Evolutionary conservation across 73 alveolate species (phyloP).

Genomic region (Symbiodinium pilosum): DNA sequence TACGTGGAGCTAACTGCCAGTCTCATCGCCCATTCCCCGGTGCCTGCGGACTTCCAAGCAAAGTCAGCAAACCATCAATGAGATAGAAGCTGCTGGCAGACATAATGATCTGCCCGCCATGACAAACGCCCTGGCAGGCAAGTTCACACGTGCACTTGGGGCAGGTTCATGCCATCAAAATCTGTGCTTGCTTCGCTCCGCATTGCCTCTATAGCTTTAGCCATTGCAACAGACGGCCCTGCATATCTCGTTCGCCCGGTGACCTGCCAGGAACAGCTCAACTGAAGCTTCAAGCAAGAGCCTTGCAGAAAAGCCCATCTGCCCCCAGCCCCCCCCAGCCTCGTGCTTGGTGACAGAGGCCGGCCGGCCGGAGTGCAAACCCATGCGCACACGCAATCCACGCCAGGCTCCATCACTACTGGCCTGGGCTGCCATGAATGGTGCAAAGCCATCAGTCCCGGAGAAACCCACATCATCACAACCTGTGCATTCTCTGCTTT

Average conservation of each 20-base stretch:
- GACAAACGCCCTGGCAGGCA: constrained; percentile 78
- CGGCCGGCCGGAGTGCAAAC: constrained; percentile 91
- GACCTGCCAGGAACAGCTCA: constrained; percentile 1
- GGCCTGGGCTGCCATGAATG: constrained; percentile 19
- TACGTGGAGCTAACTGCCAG: too few relatives aligned
- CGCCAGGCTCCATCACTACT: constrained; percentile 94
- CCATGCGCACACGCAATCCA: constrained; percentile 92
- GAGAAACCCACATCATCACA: too few relatives aligned
- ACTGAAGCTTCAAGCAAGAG: neutral
- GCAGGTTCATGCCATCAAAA: too few relatives aligned
- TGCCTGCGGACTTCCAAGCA: constrained; percentile 88
- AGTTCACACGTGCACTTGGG: neutral
- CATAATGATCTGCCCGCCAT: constrained; percentile 88
- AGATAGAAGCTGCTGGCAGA: constrained; percentile 91
- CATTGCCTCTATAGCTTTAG: constrained; percentile 71
- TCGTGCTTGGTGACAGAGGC: constrained; percentile 94
- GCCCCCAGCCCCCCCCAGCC: neutral
- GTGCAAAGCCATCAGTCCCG: too few relatives aligned
- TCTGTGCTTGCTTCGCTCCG: too few relatives aligned
- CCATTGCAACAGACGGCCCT: constrained; percentile 88
- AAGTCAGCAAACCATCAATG: constrained; percentile 78
- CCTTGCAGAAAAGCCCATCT: neutral
- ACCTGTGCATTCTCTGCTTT: too few relatives aligned
- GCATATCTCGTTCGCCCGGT: constrained; percentile 88
- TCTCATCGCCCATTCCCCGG: too few relatives aligned